A percentile compares a stretch with the other conserved stretches of the same genome.
These are phyloP conservation scores for Coniochaeta hoffmannii DNA, from an alignment of 2,329 filamentous ascomycete genomes.

Conservation along the genomic window DNA sequence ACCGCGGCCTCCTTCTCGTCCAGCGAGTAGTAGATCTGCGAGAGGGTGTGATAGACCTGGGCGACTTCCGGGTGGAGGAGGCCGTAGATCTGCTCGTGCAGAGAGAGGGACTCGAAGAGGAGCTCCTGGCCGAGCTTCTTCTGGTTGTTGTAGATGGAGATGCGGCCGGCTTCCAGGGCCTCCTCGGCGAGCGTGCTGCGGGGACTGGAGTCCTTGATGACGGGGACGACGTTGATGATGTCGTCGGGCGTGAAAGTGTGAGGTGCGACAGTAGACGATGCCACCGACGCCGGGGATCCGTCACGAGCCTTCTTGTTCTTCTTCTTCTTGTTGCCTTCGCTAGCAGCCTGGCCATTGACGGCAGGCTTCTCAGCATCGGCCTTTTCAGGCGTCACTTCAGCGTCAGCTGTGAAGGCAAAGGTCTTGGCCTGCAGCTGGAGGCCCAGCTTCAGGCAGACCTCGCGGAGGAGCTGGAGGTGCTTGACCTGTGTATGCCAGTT, in stretches of 20 bases:
- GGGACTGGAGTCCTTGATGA: slow-evolving; percentile 90
- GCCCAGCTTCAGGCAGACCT: slow-evolving; percentile 82
- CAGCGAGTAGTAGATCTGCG: slow-evolving; percentile 94
- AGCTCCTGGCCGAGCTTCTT: slow-evolving; percentile 94
- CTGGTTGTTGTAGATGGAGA: slow-evolving; percentile 92
- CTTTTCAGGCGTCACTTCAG: slow-evolving; percentile 28
- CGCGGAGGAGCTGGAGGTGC: slow-evolving; percentile 78
- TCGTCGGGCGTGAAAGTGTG: slow-evolving; percentile 76
- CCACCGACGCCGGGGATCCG: slow-evolving; percentile 38
- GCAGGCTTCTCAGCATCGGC: slow-evolving; percentile 15
- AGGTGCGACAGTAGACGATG: slow-evolving; percentile 31
- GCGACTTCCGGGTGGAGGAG: slow-evolving; percentile 96
- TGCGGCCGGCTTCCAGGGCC: slow-evolving; percentile 87
- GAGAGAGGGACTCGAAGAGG: slow-evolving; percentile 86
- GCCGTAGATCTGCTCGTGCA: slow-evolving; percentile 98
- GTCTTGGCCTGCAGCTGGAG: slow-evolving; percentile 77
- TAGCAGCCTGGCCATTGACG: slow-evolving; percentile 29
- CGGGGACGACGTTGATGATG: slow-evolving; percentile 83
- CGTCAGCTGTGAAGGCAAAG: slow-evolving; percentile 54
- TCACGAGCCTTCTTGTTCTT: slow-evolving; percentile 54
- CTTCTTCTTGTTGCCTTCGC: slow-evolving; percentile 49
- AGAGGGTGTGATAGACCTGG: slow-evolving; percentile 87
- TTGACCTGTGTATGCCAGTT: slow-evolving; percentile 63
- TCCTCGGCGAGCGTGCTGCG: slow-evolving; percentile 90
- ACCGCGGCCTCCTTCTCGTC: slow-evolving; percentile 95